Conservation (phyloP, 192 early-diverging fungal species). For the Coemansia sp. region DNA sequence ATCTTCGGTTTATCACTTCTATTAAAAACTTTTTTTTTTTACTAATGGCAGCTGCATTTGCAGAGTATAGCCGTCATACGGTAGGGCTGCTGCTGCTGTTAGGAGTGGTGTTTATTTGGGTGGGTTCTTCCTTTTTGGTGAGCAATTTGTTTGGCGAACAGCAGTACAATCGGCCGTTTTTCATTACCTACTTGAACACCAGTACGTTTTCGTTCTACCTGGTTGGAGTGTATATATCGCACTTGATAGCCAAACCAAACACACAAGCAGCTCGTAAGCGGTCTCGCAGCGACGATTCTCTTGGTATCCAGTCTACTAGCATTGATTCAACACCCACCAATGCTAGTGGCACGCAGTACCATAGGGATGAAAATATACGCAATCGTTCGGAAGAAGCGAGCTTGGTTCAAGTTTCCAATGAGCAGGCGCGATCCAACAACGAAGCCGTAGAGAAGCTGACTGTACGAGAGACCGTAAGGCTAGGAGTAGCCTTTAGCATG, state of each 20-base stretch:
- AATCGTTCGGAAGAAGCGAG: too few relatives aligned
- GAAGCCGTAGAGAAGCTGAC: conserved; percentile 16
- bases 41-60: not conserved
- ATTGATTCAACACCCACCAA: not conserved
- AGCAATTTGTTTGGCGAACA: conserved; percentile 71
- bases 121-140: conserved; percentile 72
- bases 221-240: conserved; percentile 20
- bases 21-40: too few relatives aligned
- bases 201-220: conserved; percentile 74
- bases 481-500: conserved; percentile 67
- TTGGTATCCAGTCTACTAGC: not conserved
- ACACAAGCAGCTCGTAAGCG: conserved; percentile 17
- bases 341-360: not conserved
- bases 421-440: too few relatives aligned
- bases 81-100: conserved; percentile 64
- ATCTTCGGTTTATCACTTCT: too few relatives aligned
- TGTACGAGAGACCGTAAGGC: conserved; percentile 55
- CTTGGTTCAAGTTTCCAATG: too few relatives aligned
- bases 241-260: not conserved
- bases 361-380: too few relatives aligned
- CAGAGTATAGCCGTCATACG: conserved; percentile 48
- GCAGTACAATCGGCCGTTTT: conserved; percentile 70
- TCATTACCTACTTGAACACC: conserved; percentile 77
- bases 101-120: conserved; percentile 76
- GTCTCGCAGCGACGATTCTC: conserved; percentile 25